Percentiles rank a stretch among this genome's conserved stretches.
Conservation (phyloP, 2,329 filamentous ascomycete species). For the Aureobasidium melanogenum region DNA sequence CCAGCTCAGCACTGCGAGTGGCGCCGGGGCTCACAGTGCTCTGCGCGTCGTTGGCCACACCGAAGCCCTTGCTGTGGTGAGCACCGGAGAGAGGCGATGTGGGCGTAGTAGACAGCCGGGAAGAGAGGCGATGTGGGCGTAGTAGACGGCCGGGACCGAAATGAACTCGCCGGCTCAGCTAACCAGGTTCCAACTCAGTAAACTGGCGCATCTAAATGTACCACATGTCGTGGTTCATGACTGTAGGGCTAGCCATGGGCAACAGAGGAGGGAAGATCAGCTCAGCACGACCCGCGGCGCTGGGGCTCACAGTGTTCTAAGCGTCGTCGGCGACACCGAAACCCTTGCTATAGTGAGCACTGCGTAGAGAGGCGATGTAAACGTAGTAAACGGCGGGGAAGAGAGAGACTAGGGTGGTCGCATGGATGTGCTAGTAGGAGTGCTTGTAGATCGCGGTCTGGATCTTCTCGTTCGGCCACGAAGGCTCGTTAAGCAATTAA, state of each 20-base stretch:
- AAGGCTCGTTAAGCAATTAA: conserved; percentile 77
- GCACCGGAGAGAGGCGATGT: conserved; percentile 76
- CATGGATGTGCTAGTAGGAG: conserved; percentile 85
- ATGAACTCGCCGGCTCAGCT: conserved; percentile 6
- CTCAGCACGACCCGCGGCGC: not conserved
- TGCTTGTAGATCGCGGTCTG: conserved; percentile 91
- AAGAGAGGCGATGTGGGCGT: too few species aligned
- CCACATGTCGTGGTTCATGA: conserved; percentile 39
- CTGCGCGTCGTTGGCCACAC: not conserved
- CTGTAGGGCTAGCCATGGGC: conserved; percentile 30
- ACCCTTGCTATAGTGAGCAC: conserved; percentile 61
- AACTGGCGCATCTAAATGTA: conserved; percentile 33
- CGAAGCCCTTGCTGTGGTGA: conserved; percentile 55
- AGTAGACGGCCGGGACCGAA: too few species aligned
- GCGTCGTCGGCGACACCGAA: conserved; percentile 16
- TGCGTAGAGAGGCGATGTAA: conserved; percentile 76
- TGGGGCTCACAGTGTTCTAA: not conserved
- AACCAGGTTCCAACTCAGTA: not conserved
- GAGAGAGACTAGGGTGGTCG: conserved; percentile 83
- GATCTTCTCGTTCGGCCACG: conserved; percentile 57
- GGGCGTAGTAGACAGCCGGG: conserved; percentile 92
- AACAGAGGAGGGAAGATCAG: conserved; percentile 28
- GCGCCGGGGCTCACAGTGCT: not conserved
- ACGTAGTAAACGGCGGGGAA: conserved; percentile 93
- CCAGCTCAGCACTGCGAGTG: not conserved